phyloP scores from a whole-genome alignment of 257 asterid genomes.

The Capsicum baccatum region DNA sequence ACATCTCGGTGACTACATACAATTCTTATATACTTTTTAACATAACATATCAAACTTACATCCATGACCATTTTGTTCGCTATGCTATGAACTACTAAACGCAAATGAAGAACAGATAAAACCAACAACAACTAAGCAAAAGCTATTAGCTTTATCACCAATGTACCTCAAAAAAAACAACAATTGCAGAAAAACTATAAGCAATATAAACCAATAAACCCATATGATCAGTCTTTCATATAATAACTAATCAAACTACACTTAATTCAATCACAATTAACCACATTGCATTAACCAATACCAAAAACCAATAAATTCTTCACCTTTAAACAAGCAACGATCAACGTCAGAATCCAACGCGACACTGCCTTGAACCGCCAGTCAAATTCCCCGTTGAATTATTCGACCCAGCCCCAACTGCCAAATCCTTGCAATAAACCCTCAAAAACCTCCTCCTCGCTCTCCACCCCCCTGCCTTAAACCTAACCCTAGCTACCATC shows the following conservation, averaged over 20 bases:
- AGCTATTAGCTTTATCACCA: neutral
- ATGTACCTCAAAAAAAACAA: neutral
- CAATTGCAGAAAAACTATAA: no score
- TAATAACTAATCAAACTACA: neutral
- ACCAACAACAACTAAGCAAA: neutral
- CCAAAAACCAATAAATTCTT: neutral
- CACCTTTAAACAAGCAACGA: conserved; percentile 27
- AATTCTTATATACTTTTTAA: neutral
- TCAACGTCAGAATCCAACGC: conserved; percentile 67
- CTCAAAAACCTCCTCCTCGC: conserved; percentile 68
- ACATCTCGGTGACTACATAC: neutral
- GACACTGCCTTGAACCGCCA: conserved; percentile 70
- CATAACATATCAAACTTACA: neutral
- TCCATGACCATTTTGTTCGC: neutral
- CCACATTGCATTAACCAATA: neutral
- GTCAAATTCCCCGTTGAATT: conserved; percentile 55
- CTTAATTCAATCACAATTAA: neutral
- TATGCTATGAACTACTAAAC: neutral
- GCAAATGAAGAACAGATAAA: neutral
- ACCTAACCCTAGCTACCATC: conserved; percentile 65
- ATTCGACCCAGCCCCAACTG: conserved; percentile 47
- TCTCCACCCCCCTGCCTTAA: conserved; percentile 80
- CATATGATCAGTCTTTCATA: neutral
- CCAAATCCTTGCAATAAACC: conserved; percentile 74
- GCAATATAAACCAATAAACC: neutral